Evolutionary conservation across 768 basidiomycete species (phyloP).

Genomic region (Amanita phalloides): DNA sequence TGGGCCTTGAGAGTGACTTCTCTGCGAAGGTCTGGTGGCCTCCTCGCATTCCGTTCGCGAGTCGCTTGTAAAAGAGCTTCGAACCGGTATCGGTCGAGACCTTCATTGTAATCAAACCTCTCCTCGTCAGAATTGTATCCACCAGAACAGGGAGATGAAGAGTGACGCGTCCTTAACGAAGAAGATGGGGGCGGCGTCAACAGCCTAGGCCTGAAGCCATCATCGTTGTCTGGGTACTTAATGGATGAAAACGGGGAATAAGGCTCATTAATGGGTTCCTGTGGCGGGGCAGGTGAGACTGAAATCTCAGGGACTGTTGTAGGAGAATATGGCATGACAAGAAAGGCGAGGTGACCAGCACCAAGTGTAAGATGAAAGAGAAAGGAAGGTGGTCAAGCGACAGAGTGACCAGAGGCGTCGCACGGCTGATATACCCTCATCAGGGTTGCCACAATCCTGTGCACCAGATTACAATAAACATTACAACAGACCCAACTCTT

Average conservation of each 20-base stretch:
- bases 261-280: slow-evolving; percentile 38
- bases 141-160: slow-evolving; percentile 39
- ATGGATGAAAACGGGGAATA: slow-evolving; percentile 49
- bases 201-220: slow-evolving; percentile 46
- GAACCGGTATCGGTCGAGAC: slow-evolving; percentile 54
- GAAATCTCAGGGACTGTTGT: slow-evolving; percentile 52
- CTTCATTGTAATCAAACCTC: slow-evolving; percentile 17
- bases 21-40: slow-evolving; percentile 51
- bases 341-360: slow-evolving; percentile 43
- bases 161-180: slow-evolving; percentile 26
- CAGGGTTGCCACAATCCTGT: slow-evolving; percentile 1
- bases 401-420: slow-evolving; percentile 13
- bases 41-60: slow-evolving; percentile 42
- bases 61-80: slow-evolving; percentile 52
- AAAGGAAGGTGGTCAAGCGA: slow-evolving; percentile 21
- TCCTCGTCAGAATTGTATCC: slow-evolving; percentile 13
- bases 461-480: background rate
- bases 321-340: slow-evolving; percentile 28
- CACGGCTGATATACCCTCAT: background rate
- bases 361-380: slow-evolving; percentile 20
- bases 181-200: slow-evolving; percentile 46
- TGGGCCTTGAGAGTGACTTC: slow-evolving; percentile 67
- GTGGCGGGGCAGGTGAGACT: slow-evolving; percentile 59
- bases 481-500: slow-evolving; percentile 22
- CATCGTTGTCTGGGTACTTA: slow-evolving; percentile 24